Evolutionary conservation across 805 yeast genomes (phyloP).

Genomic region (Ogataea methanolica): DNA sequence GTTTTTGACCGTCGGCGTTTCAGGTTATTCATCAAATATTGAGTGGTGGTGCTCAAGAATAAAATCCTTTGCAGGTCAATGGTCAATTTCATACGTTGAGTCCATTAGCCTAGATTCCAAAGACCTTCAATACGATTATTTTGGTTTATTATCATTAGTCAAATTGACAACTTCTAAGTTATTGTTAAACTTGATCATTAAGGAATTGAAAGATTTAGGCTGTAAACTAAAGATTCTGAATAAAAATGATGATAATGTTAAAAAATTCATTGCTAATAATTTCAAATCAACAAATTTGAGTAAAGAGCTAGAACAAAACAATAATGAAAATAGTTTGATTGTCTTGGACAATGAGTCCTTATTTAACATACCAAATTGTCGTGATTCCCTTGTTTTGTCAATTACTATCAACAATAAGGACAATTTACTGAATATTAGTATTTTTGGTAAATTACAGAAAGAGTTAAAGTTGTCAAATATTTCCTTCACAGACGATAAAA

Average conservation of each 20-base stretch:
- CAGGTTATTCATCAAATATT: slow-evolving; percentile 32
- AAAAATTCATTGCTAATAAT: slow-evolving; percentile 21
- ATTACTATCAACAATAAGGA: slow-evolving; percentile 20
- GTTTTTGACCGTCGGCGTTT: slow-evolving; percentile 41
- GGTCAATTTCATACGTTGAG: slow-evolving; percentile 52
- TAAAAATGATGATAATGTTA: slow-evolving; percentile 14
- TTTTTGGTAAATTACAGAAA: slow-evolving; percentile 30
- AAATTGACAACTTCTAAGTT: slow-evolving; percentile 42
- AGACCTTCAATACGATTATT: slow-evolving; percentile 22
- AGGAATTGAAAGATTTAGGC: slow-evolving; percentile 39
- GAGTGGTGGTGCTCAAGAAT: slow-evolving; percentile 53
- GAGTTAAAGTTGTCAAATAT: slow-evolving; percentile 24
- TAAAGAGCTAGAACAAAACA: slow-evolving; percentile 16
- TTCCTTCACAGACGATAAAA: slow-evolving; percentile 22
- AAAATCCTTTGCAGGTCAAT: slow-evolving; percentile 45
- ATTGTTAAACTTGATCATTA: slow-evolving; percentile 48
- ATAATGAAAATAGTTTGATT: slow-evolving; percentile 28
- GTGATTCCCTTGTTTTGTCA: slow-evolving; percentile 30
- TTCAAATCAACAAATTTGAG: slow-evolving; percentile 17
- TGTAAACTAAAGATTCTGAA: slow-evolving; percentile 34
- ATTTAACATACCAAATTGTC: slow-evolving; percentile 33
- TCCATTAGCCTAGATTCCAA: slow-evolving; percentile 14
- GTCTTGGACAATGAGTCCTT: slow-evolving; percentile 33
- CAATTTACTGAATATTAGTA: slow-evolving; percentile 26
- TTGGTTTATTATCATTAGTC: slow-evolving; percentile 36